A percentile compares a stretch with the other conserved stretches of the same genome.
phyloP scores from a whole-genome alignment of 1,284 basidiomycete species.

The Inonotus obliquus region DNA sequence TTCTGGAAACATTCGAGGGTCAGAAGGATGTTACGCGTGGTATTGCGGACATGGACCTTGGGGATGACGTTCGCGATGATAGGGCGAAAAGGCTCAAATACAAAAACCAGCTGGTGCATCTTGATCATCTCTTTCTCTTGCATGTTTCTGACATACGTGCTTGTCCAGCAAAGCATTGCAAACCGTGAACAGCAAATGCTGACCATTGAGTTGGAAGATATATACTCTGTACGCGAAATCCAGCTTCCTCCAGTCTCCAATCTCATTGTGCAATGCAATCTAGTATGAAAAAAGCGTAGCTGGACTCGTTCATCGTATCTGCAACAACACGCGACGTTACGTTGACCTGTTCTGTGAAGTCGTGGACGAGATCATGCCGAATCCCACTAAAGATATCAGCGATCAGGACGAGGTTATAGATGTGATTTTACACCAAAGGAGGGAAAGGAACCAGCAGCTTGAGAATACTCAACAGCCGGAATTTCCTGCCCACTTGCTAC shows the following conservation, averaged over 20 bases:
- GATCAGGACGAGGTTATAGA: conserved; percentile 91
- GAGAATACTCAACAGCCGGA: conserved; percentile 59
- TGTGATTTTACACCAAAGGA: conserved; percentile 89
- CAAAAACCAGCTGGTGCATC: conserved; percentile 80
- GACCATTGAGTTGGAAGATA: conserved; percentile 78
- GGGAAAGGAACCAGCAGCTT: conserved; percentile 79
- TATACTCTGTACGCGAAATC: conserved; percentile 49
- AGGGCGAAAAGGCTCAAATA: conserved; percentile 68
- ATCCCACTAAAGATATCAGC: conserved; percentile 83
- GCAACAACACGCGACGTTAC: conserved; percentile 87
- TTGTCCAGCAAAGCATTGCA: conserved; percentile 78
- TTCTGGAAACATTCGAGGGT: conserved; percentile 63
- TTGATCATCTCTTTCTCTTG: conserved; percentile 24
- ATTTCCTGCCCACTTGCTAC: conserved; percentile 87
- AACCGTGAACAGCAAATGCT: conserved; percentile 90
- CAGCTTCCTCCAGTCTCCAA: background rate
- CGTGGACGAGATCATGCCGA: conserved; percentile 85
- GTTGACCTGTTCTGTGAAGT: conserved; percentile 87
- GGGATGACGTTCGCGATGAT: conserved; percentile 45
- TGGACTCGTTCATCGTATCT: conserved; percentile 73
- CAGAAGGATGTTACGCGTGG: conserved; percentile 64
- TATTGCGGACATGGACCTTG: conserved; percentile 68
- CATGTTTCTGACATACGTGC: conserved; percentile 1
- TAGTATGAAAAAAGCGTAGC: conserved; percentile 64
- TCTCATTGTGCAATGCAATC: background rate